These are phyloP conservation scores for Termitomyces heimii DNA, from an alignment of 768 basidiomycete genomes.

Conservation along the genomic window DNA sequence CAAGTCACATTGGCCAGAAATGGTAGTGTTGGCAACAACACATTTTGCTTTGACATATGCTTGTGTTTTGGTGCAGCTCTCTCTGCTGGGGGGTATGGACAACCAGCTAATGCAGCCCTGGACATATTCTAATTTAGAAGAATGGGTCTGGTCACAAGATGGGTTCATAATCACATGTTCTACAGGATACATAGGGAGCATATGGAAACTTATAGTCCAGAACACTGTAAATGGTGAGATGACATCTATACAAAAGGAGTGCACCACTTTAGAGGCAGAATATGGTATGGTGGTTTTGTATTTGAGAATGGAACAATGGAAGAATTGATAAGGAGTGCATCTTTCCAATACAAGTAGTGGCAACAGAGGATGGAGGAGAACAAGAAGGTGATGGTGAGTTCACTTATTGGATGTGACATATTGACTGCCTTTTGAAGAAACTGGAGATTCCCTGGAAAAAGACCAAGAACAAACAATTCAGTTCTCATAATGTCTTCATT, in stretches of 20 bases:
- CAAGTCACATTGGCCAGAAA: slow-evolving; percentile 7
- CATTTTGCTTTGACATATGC: not conserved
- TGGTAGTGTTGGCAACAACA: not conserved
- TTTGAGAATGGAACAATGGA: slow-evolving; percentile 11
- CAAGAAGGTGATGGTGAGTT: no score
- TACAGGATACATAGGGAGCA: slow-evolving; percentile 12
- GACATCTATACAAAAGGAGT: fast-evolving
- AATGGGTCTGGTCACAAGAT: slow-evolving; percentile 20
- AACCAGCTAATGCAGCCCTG: not conserved
- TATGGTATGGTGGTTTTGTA: slow-evolving; percentile 16
- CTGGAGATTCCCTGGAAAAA: slow-evolving; percentile 8
- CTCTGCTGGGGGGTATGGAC: not conserved
- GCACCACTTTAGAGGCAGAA: not conserved
- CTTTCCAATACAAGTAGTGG: not conserved
- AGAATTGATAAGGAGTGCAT: slow-evolving; percentile 23
- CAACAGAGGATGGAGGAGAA: no score
- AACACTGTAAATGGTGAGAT: fast-evolving
- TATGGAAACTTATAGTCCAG: not conserved
- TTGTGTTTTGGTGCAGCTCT: not conserved
- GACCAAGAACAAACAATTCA: not conserved
- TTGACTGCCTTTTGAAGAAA: slow-evolving; percentile 17
- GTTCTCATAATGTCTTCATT: not conserved
- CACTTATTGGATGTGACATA: not conserved
- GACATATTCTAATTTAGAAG: slow-evolving; percentile 16
- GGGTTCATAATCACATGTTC: slow-evolving; percentile 22